These are phyloP conservation scores for Powellomyces hirtus DNA, from an alignment of 192 early-diverging fungal genomes.

Conservation along the genomic window DNA sequence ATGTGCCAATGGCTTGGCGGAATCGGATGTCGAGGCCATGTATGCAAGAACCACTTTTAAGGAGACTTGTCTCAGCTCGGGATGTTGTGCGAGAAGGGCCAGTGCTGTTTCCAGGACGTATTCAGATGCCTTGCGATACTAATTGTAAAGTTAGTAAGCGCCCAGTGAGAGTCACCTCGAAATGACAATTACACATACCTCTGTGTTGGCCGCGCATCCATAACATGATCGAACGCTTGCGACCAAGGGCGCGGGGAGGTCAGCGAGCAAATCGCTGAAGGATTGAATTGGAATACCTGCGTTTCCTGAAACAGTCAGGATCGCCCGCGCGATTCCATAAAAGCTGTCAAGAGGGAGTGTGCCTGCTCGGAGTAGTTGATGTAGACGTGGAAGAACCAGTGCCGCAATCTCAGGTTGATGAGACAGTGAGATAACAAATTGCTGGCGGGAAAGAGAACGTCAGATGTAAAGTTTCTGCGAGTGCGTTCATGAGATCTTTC, in stretches of 20 bases:
- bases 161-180: neutral
- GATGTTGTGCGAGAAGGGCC: neutral
- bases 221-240: neutral
- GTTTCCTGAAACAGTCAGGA: neutral
- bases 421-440: neutral
- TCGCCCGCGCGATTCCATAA: constrained; percentile 13
- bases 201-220: neutral
- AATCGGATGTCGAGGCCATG: neutral
- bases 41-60: neutral
- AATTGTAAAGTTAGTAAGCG: too few species aligned
- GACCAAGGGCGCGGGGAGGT: neutral
- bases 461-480: neutral
- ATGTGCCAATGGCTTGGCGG: neutral
- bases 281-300: neutral
- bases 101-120: neutral
- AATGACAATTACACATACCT: neutral
- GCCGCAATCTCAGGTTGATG: neutral
- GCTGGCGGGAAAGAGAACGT: neutral
- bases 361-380: neutral
- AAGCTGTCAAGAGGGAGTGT: constrained; percentile 16
- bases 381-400: neutral
- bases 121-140: neutral
- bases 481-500: neutral
- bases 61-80: neutral
- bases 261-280: neutral